phyloP scores from a whole-genome alignment of 805 yeast species.

The Ogataea pignaliae region DNA sequence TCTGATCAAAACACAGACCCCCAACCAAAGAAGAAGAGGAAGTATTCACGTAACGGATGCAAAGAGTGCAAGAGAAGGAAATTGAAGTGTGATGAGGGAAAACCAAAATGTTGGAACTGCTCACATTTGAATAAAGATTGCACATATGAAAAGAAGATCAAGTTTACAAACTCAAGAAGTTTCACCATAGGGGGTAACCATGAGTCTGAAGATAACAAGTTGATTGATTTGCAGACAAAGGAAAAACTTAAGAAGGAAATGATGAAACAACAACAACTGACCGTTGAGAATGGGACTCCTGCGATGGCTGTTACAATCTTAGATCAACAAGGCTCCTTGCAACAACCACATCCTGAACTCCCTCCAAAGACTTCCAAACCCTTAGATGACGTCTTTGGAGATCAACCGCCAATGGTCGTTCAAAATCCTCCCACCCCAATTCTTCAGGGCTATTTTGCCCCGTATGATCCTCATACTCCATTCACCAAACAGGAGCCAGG shows the following conservation, averaged over 20 bases:
- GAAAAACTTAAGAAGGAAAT: conserved; percentile 4
- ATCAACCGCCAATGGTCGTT: conserved; percentile 18
- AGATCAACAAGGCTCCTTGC: not conserved
- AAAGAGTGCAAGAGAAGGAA: conserved; percentile 41
- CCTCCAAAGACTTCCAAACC: not conserved
- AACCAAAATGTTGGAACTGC: conserved; percentile 40
- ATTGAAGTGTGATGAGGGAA: conserved; percentile 37
- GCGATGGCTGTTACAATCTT: too few species aligned
- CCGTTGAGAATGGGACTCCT: too few species aligned
- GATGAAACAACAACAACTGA: not conserved
- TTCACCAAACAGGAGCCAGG: not conserved
- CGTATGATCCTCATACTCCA: not conserved
- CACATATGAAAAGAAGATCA: conserved; percentile 31
- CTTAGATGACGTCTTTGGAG: conserved; percentile 9
- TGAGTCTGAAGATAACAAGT: conserved; percentile 4
- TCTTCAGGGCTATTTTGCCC: not conserved
- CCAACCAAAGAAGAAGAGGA: conserved; percentile 31
- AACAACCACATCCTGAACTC: not conserved
- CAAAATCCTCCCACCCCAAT: conserved; percentile 18
- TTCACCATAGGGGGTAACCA: conserved; percentile 19
- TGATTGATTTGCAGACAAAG: conserved; percentile 14
- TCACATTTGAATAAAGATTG: conserved; percentile 33
- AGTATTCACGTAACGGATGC: conserved; percentile 43
- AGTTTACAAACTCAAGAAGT: conserved; percentile 29
- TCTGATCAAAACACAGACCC: not conserved